phyloP scores from a whole-genome alignment of 352 stramenopile species.

The Phytopythium chamaehyphon region DNA sequence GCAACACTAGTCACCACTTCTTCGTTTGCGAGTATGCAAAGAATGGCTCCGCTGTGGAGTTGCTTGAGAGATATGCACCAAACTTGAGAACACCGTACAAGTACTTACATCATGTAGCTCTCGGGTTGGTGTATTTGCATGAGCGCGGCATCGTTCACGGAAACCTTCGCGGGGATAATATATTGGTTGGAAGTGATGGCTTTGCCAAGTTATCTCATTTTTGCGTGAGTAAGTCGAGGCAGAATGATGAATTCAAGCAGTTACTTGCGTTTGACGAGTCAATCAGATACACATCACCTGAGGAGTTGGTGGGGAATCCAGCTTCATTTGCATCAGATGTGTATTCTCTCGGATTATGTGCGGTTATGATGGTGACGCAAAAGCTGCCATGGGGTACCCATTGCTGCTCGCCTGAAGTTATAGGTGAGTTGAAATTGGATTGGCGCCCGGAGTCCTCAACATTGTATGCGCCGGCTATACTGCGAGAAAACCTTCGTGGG shows the following conservation, averaged over 20 bases:
- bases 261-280: not conserved
- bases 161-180: conserved; percentile 22
- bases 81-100: conserved; percentile 6
- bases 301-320: conserved; percentile 14
- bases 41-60: conserved; percentile 19
- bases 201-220: conserved; percentile 24
- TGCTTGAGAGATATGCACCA: not conserved
- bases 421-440: not conserved
- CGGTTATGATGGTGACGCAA: conserved; percentile 23
- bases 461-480: not conserved
- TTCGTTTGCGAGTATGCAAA: conserved; percentile 17
- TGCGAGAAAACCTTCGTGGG: not conserved
- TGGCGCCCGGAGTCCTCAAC: not conserved
- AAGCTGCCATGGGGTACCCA: conserved; percentile 18
- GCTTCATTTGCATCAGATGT: conserved; percentile 27
- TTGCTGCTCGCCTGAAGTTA: conserved; percentile 21
- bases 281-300: conserved; percentile 20
- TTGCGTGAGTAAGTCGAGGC: conserved; percentile 8
- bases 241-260: not conserved
- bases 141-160: conserved; percentile 17
- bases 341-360: conserved; percentile 34
- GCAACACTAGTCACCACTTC: conserved; percentile 9
- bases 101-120: conserved; percentile 15
- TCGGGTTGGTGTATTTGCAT: conserved; percentile 29
- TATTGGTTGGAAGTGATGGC: conserved; percentile 16